Evolutionary conservation across 345 rosid species (phyloP).

Genomic region (Gossypium bickii): DNA sequence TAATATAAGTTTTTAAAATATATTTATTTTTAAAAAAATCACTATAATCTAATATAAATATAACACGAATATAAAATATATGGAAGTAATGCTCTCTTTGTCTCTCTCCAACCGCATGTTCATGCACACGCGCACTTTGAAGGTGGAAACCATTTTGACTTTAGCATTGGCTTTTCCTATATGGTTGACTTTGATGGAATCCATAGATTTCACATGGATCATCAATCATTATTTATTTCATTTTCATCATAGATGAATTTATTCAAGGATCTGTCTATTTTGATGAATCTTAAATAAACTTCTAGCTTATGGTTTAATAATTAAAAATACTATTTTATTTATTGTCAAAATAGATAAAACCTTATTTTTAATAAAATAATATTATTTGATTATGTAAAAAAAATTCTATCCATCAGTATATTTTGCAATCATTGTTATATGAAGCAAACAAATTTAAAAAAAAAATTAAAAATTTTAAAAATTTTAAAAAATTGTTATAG

Average conservation of each 20-base stretch:
- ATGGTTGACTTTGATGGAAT: neutral
- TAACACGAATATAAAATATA: neutral
- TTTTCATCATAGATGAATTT: neutral
- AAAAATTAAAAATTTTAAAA: too few species aligned
- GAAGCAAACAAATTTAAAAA: neutral
- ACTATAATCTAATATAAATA: neutral
- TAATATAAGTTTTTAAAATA: neutral
- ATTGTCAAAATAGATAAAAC: neutral
- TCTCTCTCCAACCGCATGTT: neutral
- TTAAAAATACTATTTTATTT: neutral
- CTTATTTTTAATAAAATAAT: neutral
- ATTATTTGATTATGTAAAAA: neutral
- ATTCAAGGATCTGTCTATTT: neutral
- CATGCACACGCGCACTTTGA: slow-evolving; percentile 3
- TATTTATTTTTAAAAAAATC: neutral
- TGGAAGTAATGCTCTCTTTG: neutral
- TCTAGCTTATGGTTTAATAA: neutral
- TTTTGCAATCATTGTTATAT: neutral
- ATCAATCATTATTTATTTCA: neutral
- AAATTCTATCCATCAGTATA: neutral
- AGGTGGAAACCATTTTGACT: neutral
- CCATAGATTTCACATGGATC: neutral
- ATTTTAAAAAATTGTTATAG: too few species aligned
- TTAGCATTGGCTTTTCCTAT: neutral
- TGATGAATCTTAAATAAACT: neutral